phyloP scores from a whole-genome alignment of 345 rosid species.

The Viola odorata region DNA sequence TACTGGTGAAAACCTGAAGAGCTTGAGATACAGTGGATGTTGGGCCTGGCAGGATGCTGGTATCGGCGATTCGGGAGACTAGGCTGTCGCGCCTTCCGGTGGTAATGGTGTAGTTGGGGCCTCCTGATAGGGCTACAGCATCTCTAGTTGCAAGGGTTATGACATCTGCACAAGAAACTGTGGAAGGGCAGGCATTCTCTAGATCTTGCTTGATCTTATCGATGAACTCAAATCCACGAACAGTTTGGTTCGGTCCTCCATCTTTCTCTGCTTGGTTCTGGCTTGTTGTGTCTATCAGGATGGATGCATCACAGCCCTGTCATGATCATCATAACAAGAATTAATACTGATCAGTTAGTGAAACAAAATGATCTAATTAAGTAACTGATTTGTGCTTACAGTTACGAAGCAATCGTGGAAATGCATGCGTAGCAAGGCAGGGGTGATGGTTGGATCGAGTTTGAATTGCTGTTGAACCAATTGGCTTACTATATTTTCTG shows the following conservation, averaged over 20 bases:
- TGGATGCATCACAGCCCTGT: constrained; percentile 80
- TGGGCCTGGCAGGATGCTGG: constrained; percentile 58
- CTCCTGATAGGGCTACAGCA: constrained; percentile 47
- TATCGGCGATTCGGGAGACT: constrained; percentile 35
- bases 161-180: constrained; percentile 71
- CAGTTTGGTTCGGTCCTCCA: constrained; percentile 59
- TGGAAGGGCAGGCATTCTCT: constrained; percentile 50
- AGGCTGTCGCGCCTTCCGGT: constrained; percentile 65
- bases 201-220: constrained; percentile 52
- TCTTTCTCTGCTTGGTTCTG: constrained; percentile 46
- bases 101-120: constrained; percentile 42
- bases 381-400: constrained; percentile 24
- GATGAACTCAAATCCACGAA: constrained; percentile 54
- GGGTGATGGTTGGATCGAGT: constrained; percentile 38
- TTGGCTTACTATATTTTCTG: constrained; percentile 46
- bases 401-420: constrained; percentile 77
- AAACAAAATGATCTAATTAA: too few relatives aligned
- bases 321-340: neutral
- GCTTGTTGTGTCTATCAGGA: constrained; percentile 50
- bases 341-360: too few relatives aligned
- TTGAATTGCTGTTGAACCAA: constrained; percentile 36
- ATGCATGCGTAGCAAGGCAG: constrained; percentile 82
- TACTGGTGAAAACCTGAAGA: constrained; percentile 29
- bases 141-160: constrained; percentile 61
- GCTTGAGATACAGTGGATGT: constrained; percentile 34